A percentile compares a stretch with the other conserved stretches of the same genome.
Evolutionary conservation across 805 yeast genomes (phyloP).

Genomic region (Hanseniaspora meyeri): DNA sequence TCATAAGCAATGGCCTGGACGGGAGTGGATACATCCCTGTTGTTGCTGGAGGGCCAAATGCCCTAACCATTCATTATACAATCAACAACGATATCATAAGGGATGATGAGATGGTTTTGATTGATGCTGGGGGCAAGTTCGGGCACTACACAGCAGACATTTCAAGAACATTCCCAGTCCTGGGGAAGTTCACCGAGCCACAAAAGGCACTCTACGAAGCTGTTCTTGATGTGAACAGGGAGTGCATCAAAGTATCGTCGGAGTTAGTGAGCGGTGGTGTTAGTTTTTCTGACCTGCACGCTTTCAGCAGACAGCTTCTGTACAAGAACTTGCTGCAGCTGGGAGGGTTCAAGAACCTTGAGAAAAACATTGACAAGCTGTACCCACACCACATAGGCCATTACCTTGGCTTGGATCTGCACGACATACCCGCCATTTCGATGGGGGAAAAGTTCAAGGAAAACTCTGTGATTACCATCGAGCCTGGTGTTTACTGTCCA

Average conservation of each 20-base stretch:
- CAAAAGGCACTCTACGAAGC: conserved; percentile 83
- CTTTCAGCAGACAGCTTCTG: conserved; percentile 47
- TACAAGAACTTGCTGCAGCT: conserved; percentile 54
- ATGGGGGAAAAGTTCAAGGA: conserved; percentile 40
- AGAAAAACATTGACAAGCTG: conserved; percentile 38
- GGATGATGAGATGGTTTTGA: conserved; percentile 70
- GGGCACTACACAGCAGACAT: conserved; percentile 96
- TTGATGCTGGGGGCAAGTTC: conserved; percentile 86
- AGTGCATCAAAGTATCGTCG: conserved; percentile 56
- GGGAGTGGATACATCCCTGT: conserved; percentile 87
- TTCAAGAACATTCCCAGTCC: conserved; percentile 91
- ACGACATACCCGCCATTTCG: conserved; percentile 59
- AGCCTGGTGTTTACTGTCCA: conserved; percentile 92
- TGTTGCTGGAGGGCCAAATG: conserved; percentile 85
- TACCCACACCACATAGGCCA: conserved; percentile 97
- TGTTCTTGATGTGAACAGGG: conserved; percentile 68
- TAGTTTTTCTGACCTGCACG: conserved; percentile 69
- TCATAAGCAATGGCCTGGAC: conserved; percentile 80
- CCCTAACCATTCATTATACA: conserved; percentile 86
- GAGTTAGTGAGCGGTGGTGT: conserved; percentile 5
- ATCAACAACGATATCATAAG: conserved; percentile 74
- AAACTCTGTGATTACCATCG: conserved; percentile 85
- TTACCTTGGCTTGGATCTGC: conserved; percentile 84
- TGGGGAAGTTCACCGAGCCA: conserved; percentile 57
- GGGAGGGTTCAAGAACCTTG: conserved; percentile 45